Evolutionary conservation across 1,284 basidiomycete genomes (phyloP).

Genomic region (Phellinidium pouzarii): DNA sequence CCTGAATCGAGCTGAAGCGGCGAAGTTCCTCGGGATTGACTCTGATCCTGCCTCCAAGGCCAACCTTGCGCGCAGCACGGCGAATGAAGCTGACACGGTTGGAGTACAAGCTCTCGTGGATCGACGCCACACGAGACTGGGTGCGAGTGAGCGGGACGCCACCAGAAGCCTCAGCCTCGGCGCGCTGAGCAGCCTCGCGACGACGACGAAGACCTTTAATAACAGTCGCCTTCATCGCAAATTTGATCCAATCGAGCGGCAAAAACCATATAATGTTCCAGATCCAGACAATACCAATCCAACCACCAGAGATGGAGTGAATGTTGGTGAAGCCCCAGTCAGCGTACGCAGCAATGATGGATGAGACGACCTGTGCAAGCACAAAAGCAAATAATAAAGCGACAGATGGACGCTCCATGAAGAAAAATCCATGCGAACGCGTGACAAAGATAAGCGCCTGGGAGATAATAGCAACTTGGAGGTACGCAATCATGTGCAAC

Average conservation of each 20-base stretch:
- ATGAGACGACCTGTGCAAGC: slow-evolving; percentile 88
- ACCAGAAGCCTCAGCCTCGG: slow-evolving; percentile 36
- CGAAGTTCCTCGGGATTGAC: slow-evolving; percentile 81
- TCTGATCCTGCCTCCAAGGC: slow-evolving; percentile 73
- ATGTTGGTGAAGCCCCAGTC: slow-evolving; percentile 90
- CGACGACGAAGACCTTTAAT: slow-evolving; percentile 79
- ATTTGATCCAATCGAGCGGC: slow-evolving; percentile 94
- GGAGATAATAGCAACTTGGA: slow-evolving; percentile 96
- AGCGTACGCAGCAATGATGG: slow-evolving; percentile 90
- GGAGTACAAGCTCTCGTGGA: slow-evolving; percentile 91
- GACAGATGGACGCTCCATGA: slow-evolving; percentile 92
- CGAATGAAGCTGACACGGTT: slow-evolving; percentile 89
- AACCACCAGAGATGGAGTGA: slow-evolving; percentile 74
- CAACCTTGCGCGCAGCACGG: slow-evolving; percentile 78
- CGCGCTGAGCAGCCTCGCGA: slow-evolving; percentile 43
- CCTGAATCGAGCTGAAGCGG: slow-evolving; percentile 80
- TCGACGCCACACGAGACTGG: slow-evolving; percentile 82
- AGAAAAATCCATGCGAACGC: slow-evolving; percentile 94
- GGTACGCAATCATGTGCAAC: slow-evolving; percentile 77
- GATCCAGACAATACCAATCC: slow-evolving; percentile 96
- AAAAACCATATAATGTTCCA: slow-evolving; percentile 96
- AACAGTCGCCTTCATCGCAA: slow-evolving; percentile 88
- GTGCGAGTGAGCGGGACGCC: slow-evolving; percentile 83
- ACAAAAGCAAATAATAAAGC: slow-evolving; percentile 90
- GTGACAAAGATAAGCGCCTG: slow-evolving; percentile 97